Conservation (phyloP, 345 rosid species). For the Gossypium raimondii region DNA sequence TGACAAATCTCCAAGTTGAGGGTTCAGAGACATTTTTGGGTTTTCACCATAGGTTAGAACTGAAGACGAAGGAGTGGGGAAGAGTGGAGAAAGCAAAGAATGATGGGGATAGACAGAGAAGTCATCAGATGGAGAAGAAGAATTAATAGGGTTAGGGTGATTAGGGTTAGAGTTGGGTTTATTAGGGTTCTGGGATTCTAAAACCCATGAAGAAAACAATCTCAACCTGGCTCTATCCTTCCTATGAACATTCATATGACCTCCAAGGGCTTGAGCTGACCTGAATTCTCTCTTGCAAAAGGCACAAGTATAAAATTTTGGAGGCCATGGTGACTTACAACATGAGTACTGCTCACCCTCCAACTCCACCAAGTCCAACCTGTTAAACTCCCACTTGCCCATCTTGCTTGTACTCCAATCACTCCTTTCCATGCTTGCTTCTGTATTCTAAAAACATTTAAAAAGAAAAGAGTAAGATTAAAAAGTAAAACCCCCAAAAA, state of each 20-base stretch:
- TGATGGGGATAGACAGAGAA: constrained; percentile 19
- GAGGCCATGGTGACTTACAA: constrained; percentile 78
- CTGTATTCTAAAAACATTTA: neutral
- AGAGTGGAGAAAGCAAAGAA: constrained; percentile 25
- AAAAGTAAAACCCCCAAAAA: neutral
- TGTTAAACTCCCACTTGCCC: constrained; percentile 1
- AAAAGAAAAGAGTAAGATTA: neutral
- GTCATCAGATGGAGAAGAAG: constrained; percentile 30
- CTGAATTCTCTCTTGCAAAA: constrained; percentile 89
- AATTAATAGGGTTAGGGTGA: constrained; percentile 30
- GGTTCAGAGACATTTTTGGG: neutral
- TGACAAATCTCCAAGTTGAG: constrained; percentile 2
- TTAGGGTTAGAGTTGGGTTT: constrained; percentile 46
- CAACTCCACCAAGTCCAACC: constrained; percentile 11
- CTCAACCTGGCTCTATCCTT: constrained; percentile 83
- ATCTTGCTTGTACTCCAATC: neutral
- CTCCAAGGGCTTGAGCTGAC: constrained; percentile 97
- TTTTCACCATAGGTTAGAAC: constrained; percentile 26
- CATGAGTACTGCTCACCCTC: constrained; percentile 28
- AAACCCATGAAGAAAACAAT: constrained; percentile 46
- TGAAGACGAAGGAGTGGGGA: constrained; percentile 29
- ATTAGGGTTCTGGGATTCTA: constrained; percentile 28
- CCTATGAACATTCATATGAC: constrained; percentile 94
- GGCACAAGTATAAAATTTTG: constrained; percentile 82
- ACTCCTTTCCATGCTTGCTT: constrained; percentile 12